phyloP scores from a whole-genome alignment of 2,329 filamentous ascomycete genomes.

The Aspergillus sclerotialis region DNA sequence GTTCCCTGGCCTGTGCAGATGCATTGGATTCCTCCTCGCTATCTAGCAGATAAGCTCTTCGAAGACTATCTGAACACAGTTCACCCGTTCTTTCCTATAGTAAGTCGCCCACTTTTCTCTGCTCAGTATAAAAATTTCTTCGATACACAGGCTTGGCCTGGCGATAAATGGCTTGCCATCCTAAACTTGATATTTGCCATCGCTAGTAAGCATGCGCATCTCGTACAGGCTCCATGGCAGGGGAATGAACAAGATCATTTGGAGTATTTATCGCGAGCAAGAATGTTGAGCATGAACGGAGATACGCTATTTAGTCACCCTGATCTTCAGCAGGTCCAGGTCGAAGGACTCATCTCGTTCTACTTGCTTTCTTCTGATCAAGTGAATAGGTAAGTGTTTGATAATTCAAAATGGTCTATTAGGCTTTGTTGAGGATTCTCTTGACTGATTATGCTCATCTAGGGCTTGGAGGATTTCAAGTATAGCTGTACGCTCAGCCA shows the following conservation, averaged over 20 bases:
- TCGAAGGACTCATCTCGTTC: constrained; percentile 37
- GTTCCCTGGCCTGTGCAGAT: constrained; percentile 34
- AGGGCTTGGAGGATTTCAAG: constrained; percentile 39
- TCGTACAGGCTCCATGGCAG: constrained; percentile 36
- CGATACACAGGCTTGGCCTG: constrained; percentile 25
- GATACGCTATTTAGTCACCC: constrained; percentile 37
- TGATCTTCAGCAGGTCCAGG: constrained; percentile 41
- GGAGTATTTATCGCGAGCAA: constrained; percentile 37
- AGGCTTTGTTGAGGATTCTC: no score
- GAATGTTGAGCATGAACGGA: constrained; percentile 36
- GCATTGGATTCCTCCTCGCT: constrained; percentile 35
- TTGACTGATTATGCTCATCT: constrained; percentile 1
- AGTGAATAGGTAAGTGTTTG: constrained; percentile 33
- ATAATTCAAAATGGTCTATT: no score
- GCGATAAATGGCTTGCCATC: constrained; percentile 38
- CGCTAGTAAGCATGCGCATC: constrained; percentile 35
- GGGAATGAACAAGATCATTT: constrained; percentile 38
- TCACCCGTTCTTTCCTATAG: constrained; percentile 39
- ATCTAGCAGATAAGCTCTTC: constrained; percentile 35
- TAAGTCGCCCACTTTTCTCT: constrained; percentile 34
- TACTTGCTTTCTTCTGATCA: constrained; percentile 37
- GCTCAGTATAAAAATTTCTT: constrained; percentile 35
- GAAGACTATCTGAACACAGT: constrained; percentile 36
- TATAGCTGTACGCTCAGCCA: constrained; percentile 36
- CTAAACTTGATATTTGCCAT: constrained; percentile 43